These are phyloP conservation scores for Paragyromitra xinjiangensis DNA, from an alignment of 495 filamentous ascomycete genomes.

Conservation along the genomic window DNA sequence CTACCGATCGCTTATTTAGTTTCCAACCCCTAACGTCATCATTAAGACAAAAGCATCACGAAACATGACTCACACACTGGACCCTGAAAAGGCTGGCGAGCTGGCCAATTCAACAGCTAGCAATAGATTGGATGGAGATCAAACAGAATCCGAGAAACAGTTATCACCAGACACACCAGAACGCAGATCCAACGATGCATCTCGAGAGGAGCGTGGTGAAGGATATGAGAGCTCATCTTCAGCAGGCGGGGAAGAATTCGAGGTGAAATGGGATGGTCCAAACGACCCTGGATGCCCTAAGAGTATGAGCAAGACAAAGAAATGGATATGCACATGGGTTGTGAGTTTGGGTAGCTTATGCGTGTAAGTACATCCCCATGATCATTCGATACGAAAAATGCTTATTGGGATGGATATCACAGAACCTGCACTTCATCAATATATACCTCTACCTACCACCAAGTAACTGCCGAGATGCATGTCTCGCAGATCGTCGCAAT, in stretches of 20 bases:
- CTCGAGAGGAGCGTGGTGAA: conserved; percentile 1
- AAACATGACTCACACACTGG: conserved; percentile 22
- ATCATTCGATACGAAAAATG: conserved; percentile 17
- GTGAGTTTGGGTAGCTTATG: conserved; percentile 76
- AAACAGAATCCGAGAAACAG: not conserved
- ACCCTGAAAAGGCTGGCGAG: conserved; percentile 9
- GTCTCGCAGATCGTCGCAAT: conserved; percentile 76
- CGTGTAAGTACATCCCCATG: conserved; percentile 71
- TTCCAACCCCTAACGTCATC: conserved; percentile 2
- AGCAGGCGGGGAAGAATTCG: conserved; percentile 46
- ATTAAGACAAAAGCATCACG: conserved; percentile 1
- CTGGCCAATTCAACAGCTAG: not conserved
- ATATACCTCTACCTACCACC: conserved; percentile 86
- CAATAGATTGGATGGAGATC: not conserved
- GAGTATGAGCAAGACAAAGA: conserved; percentile 70
- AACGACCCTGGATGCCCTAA: conserved; percentile 77
- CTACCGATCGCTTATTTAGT: not conserved
- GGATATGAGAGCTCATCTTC: conserved; percentile 9
- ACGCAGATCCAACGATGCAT: not conserved
- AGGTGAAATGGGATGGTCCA: conserved; percentile 65
- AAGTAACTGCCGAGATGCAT: conserved; percentile 79
- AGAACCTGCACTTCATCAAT: conserved; percentile 89
- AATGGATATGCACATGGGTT: conserved; percentile 82
- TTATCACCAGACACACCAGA: not conserved
- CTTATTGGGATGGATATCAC: conserved; percentile 17